Conservation (phyloP, 208 protist genomes). For the Acanthamoeba rhysodes region DNA sequence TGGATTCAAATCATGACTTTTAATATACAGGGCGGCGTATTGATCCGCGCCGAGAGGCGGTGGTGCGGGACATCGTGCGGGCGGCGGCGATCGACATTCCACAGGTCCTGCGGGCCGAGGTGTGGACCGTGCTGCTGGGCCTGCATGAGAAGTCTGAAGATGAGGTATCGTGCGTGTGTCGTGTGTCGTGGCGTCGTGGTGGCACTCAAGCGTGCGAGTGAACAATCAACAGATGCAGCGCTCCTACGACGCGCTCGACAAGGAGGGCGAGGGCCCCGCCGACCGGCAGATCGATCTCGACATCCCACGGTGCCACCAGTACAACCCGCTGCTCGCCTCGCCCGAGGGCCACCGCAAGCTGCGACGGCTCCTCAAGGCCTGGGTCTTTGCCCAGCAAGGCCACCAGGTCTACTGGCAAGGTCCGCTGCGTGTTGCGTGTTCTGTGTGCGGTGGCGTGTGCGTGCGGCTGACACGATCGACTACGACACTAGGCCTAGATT, state of each 20-base stretch:
- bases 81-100: conserved; percentile 89
- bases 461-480: no score
- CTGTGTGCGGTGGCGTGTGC: not conserved
- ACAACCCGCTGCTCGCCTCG: conserved; percentile 93
- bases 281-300: conserved; percentile 96
- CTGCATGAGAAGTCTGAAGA: conserved; percentile 82
- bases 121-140: conserved; percentile 94
- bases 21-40: conserved; percentile 33
- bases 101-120: conserved; percentile 91
- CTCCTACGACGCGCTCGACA: conserved; percentile 13
- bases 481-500: conserved; percentile 91
- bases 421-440: not conserved
- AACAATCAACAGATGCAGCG: conserved; percentile 50
- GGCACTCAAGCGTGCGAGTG: not conserved
- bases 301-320: conserved; percentile 96
- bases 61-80: conserved; percentile 77
- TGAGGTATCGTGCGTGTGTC: conserved; percentile 67
- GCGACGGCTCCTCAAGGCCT: conserved; percentile 92
- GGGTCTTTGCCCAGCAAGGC: conserved; percentile 88
- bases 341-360: conserved; percentile 91
- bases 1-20: no score
- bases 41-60: conserved; percentile 16
- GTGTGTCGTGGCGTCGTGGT: not conserved
- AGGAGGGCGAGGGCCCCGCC: conserved; percentile 45
- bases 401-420: conserved; percentile 94